Base-by-base conservation (phyloP, 2,329 filamentous ascomycete species). In the Aspergillus chevalieri region DNA sequence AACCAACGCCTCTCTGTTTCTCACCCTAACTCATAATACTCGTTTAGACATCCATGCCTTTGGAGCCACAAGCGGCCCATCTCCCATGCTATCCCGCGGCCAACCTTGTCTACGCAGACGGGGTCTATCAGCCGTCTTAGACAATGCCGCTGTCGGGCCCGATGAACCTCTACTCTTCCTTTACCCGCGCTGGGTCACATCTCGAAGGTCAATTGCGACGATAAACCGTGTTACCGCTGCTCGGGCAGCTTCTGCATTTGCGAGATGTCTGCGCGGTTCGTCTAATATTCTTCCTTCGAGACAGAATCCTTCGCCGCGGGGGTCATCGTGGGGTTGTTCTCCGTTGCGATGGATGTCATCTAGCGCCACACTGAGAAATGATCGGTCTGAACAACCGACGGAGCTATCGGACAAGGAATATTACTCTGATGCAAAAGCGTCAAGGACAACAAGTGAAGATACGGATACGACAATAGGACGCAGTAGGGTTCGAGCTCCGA, bases 151-250 rank as follows among this genome's bases (percentile, higher is more conserved):
- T 56, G 59, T 63, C 57, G 59, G 64, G 58, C 55, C 68, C 53
- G 66, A 70, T 57, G 71, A 74, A 57, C 71, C 71, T 52, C 59
- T 75, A 43, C 63, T 71, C 14, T 75, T 75, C 51, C 69, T 75
- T 33, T 75, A 75, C 55, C 73, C 73, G 47, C 66, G 61, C 53
- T 73, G 68, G 67, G 61, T 65, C 49, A 57, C 65, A 12, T 64
- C 65, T 43, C 58, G 56, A 34, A 55, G 56, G 47, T 48, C 50
- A 36, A 50, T 57, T 47, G 50, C 61, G 22, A 55, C 57, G 21
- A 47, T 57, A 41, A 49, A 43, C 9, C n/a, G 47, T 28, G 28
- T 49, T 44, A 17, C 53, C 38, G n/a, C 45, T 41, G 24, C 51
- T 24, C 49, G 47, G 8, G 47, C 22, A 14, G 42, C 21, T 28